Percentiles rank a stretch among this genome's conserved stretches.
Conservation (phyloP, 2,329 filamentous ascomycete species). For the Diaporthe sp. region DNA sequence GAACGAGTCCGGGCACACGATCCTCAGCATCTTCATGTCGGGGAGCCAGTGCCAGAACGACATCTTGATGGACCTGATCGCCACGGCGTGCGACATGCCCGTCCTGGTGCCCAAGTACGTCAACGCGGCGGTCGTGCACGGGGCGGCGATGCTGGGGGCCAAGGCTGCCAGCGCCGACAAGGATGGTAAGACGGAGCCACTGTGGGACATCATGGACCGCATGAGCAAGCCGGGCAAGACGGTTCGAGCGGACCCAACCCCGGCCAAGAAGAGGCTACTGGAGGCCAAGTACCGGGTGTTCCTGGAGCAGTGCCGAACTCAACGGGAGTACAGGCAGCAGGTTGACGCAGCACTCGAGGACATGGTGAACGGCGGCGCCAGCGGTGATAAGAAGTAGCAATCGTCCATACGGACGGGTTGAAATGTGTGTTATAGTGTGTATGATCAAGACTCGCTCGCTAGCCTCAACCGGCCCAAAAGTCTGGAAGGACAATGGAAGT, state of each 20-base stretch:
- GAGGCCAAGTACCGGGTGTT: slow-evolving; percentile 96
- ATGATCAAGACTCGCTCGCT: not conserved
- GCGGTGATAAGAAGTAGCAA: slow-evolving; percentile 41
- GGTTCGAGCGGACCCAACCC: slow-evolving; percentile 78
- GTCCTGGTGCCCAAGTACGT: slow-evolving; percentile 95
- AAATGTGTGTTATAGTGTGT: not conserved
- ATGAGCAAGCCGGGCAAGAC: slow-evolving; percentile 95
- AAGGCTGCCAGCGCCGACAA: slow-evolving; percentile 90
- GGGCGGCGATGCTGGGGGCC: slow-evolving; percentile 97
- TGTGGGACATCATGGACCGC: slow-evolving; percentile 98
- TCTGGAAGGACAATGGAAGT: too few species aligned
- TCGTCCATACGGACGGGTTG: not conserved
- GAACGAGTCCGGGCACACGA: slow-evolving; percentile 89
- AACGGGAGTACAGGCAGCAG: slow-evolving; percentile 82
- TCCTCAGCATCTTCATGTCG: slow-evolving; percentile 97
- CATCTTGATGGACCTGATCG: slow-evolving; percentile 90
- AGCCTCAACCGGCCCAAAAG: not conserved
- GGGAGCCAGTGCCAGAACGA: slow-evolving; percentile 97
- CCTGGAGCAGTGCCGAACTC: slow-evolving; percentile 87
- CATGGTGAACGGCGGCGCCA: slow-evolving; percentile 3
- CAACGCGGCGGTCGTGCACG: slow-evolving; percentile 94
- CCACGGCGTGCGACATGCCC: slow-evolving; percentile 90
- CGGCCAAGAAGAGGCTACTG: slow-evolving; percentile 81
- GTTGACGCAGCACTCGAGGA: slow-evolving; percentile 72
- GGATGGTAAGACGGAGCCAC: slow-evolving; percentile 81